These are phyloP conservation scores for Bryoglossum gracile DNA, from an alignment of 495 filamentous ascomycete species.

Conservation along the genomic window DNA sequence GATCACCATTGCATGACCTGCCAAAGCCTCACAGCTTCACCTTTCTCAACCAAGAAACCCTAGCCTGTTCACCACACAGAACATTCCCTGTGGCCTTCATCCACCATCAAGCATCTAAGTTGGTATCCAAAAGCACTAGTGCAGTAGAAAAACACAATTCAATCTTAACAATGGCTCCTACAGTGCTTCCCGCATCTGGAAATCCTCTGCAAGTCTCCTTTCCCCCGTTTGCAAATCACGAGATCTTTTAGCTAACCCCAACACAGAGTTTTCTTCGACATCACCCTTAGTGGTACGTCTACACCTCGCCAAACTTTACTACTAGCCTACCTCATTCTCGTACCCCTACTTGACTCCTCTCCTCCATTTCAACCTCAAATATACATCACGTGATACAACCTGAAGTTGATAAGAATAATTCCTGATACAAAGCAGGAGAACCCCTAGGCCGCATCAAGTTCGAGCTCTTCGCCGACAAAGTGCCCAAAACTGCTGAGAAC, in stretches of 20 bases:
- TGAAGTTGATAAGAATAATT: neutral
- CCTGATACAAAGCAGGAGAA: constrained; percentile 51
- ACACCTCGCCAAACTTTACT: neutral
- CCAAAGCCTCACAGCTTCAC: too few relatives aligned
- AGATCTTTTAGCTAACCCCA: constrained; percentile 4
- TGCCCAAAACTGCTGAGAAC: constrained; percentile 89
- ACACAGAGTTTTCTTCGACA: constrained; percentile 80
- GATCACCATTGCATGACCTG: too few relatives aligned
- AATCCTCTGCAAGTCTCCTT: constrained; percentile 44
- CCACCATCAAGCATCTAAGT: too few relatives aligned
- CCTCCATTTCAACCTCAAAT: constrained; percentile 6
- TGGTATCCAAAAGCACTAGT: too few relatives aligned
- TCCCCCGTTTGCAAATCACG: constrained; percentile 5
- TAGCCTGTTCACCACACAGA: too few relatives aligned
- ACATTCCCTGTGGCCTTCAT: too few relatives aligned
- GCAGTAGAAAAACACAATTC: too few relatives aligned
- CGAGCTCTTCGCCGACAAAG: constrained; percentile 79
- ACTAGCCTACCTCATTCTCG: neutral
- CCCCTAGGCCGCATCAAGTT: constrained; percentile 88
- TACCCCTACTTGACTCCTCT: constrained; percentile 1
- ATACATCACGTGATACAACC: neutral
- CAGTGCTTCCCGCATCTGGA: constrained; percentile 43
- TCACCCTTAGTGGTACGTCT: constrained; percentile 75
- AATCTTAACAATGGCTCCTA: constrained; percentile 50
- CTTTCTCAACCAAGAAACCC: too few relatives aligned